Evolutionary conservation across 129 eudicot genomes (phyloP), one percentile per base, ranked within the genome.

Genomic region (Artemisia argyi): DNA sequence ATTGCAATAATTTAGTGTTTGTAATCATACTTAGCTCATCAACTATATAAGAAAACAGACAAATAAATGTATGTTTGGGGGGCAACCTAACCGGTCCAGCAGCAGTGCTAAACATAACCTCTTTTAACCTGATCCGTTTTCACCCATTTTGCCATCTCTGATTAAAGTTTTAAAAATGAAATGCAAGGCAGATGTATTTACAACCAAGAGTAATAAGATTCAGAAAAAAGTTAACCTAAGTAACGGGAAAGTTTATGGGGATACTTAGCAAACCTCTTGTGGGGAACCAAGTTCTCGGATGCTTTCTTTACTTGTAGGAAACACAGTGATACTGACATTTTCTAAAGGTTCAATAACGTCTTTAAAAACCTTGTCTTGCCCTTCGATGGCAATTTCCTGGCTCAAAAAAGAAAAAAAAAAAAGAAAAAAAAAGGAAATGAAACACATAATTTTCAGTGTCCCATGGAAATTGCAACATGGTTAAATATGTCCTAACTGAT

Each of bases 271-370:
- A 68, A 94, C 98, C 89, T 90, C 90, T 82, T 84, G 78, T 46
- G 99, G 97, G 32, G 99, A 76, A 56, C 99, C 99, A 76, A 95
- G 87, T 59, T 95, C 99, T 68, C 83, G 83, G 53, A 95, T 80
- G 80, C 81, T 85, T 73, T 84, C 83, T 85, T 91, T 95, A 83
- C 64, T 80, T 5, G 96, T 95, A 10, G 97, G 97, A 64, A 95
- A 78, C 71, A 95, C 46, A 78, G 66, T 88, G 22, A 95, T 86
- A 19, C 99, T 95, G 73, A 83, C 99, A 65, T 87, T 95, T 78
- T 95, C 97, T 61, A 95, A 77, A 64, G 99, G 97, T 78, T 95
- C 99, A 24, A 95, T 95, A 48, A 95, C 99, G 62, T 95, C 97
- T 83, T 94, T 95, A 75, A 74, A 95, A 69, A 91, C 99, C 77